Conservation (phyloP, 129 eudicot species). For the Flaveria bidentis region DNA sequence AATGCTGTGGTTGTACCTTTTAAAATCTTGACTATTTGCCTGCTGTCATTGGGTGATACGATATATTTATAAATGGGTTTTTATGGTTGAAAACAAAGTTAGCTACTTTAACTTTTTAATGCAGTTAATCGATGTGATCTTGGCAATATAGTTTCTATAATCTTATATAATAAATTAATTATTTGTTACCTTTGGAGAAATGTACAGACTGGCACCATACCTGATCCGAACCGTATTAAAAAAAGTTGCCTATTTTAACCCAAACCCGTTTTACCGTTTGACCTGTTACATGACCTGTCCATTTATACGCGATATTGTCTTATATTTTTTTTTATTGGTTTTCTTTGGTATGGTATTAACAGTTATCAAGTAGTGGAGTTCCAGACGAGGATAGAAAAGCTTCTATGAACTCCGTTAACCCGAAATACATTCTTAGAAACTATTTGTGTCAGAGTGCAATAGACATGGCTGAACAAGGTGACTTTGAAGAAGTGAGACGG, state of each 20-base stretch:
- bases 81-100: too few species aligned
- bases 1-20: background rate
- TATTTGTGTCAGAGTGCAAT: slow-evolving; percentile 91
- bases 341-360: slow-evolving; percentile 17
- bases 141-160: too few species aligned
- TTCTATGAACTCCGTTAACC: slow-evolving; percentile 81
- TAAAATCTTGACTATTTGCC: background rate
- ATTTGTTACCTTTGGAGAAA: too few species aligned
- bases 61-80: too few species aligned
- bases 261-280: background rate
- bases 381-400: slow-evolving; percentile 72
- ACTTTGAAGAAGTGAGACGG: slow-evolving; percentile 78
- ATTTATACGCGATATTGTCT: background rate
- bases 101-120: too few species aligned
- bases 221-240: background rate
- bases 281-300: background rate
- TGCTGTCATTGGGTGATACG: too few species aligned
- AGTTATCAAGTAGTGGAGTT: slow-evolving; percentile 64
- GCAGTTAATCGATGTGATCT: too few species aligned
- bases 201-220: background rate
- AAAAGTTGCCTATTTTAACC: background rate
- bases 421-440: slow-evolving; percentile 83
- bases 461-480: slow-evolving; percentile 88
- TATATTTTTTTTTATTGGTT: background rate
- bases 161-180: too few species aligned